Base-by-base conservation (phyloP, 305 asterid genomes). In the Fraxinus nigra region DNA sequence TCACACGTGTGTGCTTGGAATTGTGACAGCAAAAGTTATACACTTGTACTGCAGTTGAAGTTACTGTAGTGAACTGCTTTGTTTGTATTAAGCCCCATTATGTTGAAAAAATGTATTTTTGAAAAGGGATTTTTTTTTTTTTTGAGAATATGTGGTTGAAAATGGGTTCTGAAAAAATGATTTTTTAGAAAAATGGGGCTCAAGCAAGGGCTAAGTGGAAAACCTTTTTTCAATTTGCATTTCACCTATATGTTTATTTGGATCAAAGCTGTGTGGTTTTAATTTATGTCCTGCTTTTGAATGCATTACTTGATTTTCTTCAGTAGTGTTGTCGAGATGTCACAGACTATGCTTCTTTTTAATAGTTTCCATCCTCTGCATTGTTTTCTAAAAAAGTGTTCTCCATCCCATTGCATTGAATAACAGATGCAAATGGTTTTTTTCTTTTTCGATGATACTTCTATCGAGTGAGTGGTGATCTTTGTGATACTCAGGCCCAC, bases 401-500 rank as follows among this genome's bases (percentile, higher is more conserved):
- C 72, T 63, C n/a, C 77, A 28, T 76, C 82, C 80, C 77, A 24
- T 80, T 32, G 63, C 80, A 74, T 81, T 80, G 79, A 70, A 75
- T 67, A 87, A 72, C 83, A 77, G 85, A 67, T 88, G 85, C 75
- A 78, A 30, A 20, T 32, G 85, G 81, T 63, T 35, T 59, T 61
- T 82, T 73, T 79, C 14, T 77, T 77, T 28, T 75, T 10, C 11
- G 59, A 37, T 79, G 77, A 69, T 40, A 30, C 74, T 67, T 67
- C 74, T 67, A 77, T 85, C 86, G 82, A 82, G 86, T 75, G 81
- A 81, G 81, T 82, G 85, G 72, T 79, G 82, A 85, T 87, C 87
- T 85, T 85, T 85, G 82, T 87, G 81, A 84, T 85, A 82, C 88
- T 87, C 88, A 83, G 93, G 90, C 89, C 83, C 87, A 84, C 32